Percentiles rank a stretch among this genome's conserved stretches.
These are phyloP conservation scores for Huntiella moniliformis DNA, from an alignment of 2,329 filamentous ascomycete genomes.

Conservation along the genomic window DNA sequence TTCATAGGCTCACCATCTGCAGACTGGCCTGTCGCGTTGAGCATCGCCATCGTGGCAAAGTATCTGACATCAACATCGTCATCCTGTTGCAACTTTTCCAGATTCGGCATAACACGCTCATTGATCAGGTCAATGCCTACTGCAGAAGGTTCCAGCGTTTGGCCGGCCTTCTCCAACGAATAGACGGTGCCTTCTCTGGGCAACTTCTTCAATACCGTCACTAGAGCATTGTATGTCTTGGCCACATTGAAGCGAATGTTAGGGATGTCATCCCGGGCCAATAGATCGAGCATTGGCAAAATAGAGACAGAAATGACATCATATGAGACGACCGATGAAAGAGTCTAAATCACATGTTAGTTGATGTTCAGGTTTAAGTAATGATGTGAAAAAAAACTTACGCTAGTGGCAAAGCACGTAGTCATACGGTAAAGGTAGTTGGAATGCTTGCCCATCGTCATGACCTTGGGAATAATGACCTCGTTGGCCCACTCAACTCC, in stretches of 20 bases:
- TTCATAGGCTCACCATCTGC: constrained; percentile 38
- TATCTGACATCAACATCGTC: constrained; percentile 96
- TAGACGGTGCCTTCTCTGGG: constrained; percentile 76
- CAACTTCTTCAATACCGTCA: constrained; percentile 78
- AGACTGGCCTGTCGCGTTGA: constrained; percentile 29
- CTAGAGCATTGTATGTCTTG: constrained; percentile 84
- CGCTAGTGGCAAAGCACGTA: constrained; percentile 96
- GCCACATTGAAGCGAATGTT: constrained; percentile 99
- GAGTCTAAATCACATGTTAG: constrained; percentile 42
- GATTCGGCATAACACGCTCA: constrained; percentile 67
- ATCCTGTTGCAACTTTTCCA: constrained; percentile 92
- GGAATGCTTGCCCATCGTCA: constrained; percentile 92
- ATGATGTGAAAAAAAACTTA: constrained; percentile 34
- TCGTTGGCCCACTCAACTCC: constrained; percentile 94
- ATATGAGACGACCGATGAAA: constrained; percentile 80
- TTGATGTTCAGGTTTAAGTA: constrained; percentile 8
- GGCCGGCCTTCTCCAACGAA: constrained; percentile 62
- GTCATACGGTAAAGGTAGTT: constrained; percentile 99
- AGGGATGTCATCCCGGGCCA: constrained; percentile 84
- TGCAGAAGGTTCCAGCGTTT: constrained; percentile 42
- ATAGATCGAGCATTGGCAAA: constrained; percentile 86
- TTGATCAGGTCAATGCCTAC: constrained; percentile 65
- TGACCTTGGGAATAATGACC: constrained; percentile 95
- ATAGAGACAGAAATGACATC: constrained; percentile 87
- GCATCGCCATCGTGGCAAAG: constrained; percentile 81